phyloP scores from a whole-genome alignment of 192 early-diverging fungal species.

The Powellomyces hirtus region DNA sequence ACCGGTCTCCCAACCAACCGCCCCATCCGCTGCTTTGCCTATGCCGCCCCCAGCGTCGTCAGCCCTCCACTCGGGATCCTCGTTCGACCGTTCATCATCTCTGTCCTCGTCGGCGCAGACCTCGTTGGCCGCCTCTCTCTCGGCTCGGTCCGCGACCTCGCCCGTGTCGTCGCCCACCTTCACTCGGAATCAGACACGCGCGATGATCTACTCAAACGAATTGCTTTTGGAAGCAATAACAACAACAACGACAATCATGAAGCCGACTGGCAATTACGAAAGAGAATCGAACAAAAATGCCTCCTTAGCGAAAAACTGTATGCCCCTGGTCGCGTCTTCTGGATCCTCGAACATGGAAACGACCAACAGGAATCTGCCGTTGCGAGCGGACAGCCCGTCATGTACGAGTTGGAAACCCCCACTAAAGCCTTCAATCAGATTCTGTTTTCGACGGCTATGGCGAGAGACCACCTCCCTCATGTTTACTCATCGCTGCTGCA shows the following conservation, averaged over 20 bases:
- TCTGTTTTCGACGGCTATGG: slow-evolving; percentile 32
- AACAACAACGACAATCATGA: not conserved
- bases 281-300: slow-evolving; percentile 15
- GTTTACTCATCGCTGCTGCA: slow-evolving; percentile 23
- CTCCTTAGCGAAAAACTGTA: slow-evolving; percentile 33
- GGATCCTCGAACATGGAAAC: slow-evolving; percentile 24
- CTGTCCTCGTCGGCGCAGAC: slow-evolving; percentile 79
- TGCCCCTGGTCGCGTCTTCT: slow-evolving; percentile 38
- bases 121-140: slow-evolving; percentile 74
- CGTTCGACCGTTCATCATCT: slow-evolving; percentile 70
- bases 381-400: not conserved
- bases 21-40: slow-evolving; percentile 81
- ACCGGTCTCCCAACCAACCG: slow-evolving; percentile 61
- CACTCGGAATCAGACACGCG: not conserved
- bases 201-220: slow-evolving; percentile 10
- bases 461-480: slow-evolving; percentile 32
- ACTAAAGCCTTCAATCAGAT: slow-evolving; percentile 36
- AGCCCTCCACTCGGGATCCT: slow-evolving; percentile 63
- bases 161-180: slow-evolving; percentile 53
- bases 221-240: not conserved
- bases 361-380: not conserved
- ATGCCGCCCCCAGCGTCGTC: slow-evolving; percentile 78
- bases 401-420: slow-evolving; percentile 25
- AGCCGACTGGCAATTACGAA: slow-evolving; percentile 10
- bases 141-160: slow-evolving; percentile 72